Evolutionary conservation across 495 filamentous ascomycete species (phyloP).

Genomic region (Tuber microsphaerosporum): DNA sequence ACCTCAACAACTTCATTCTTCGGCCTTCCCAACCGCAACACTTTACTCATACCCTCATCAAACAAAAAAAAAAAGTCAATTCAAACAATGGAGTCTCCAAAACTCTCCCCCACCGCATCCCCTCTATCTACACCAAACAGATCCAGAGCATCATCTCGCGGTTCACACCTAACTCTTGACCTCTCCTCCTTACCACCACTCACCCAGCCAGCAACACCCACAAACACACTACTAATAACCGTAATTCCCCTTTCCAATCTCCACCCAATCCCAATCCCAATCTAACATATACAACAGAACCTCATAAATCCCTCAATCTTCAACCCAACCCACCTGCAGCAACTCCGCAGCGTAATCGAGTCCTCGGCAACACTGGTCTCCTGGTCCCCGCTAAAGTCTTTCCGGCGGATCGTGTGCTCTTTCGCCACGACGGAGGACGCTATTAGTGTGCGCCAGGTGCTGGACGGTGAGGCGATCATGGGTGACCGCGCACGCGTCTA

Average conservation of each 20-base stretch:
- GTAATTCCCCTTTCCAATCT: conserved; percentile 26
- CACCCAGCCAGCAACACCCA: conserved; percentile 68
- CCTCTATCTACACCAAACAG: conserved; percentile 24
- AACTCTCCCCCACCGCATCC: conserved; percentile 28
- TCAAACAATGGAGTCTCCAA: conserved; percentile 34
- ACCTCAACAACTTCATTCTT: conserved; percentile 3
- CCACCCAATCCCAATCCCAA: background rate
- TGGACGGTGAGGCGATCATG: conserved; percentile 55
- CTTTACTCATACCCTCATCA: background rate
- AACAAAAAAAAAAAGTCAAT: background rate
- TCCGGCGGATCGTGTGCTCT: conserved; percentile 84
- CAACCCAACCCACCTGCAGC: conserved; percentile 63
- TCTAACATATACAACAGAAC: conserved; percentile 48
- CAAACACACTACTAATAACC: conserved; percentile 91
- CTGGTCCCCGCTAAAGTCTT: conserved; percentile 85
- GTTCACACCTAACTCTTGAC: conserved; percentile 52
- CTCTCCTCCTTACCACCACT: conserved; percentile 72
- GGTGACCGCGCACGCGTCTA: conserved; percentile 69
- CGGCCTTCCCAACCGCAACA: background rate
- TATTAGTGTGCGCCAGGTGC: conserved; percentile 58
- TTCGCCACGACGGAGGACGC: conserved; percentile 70
- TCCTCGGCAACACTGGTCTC: conserved; percentile 65
- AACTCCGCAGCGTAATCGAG: conserved; percentile 66
- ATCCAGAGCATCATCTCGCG: conserved; percentile 38
- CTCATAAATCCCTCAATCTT: conserved; percentile 73